These are phyloP conservation scores for Striga asiatica DNA, from an alignment of 257 asterid genomes.

Conservation along the genomic window DNA sequence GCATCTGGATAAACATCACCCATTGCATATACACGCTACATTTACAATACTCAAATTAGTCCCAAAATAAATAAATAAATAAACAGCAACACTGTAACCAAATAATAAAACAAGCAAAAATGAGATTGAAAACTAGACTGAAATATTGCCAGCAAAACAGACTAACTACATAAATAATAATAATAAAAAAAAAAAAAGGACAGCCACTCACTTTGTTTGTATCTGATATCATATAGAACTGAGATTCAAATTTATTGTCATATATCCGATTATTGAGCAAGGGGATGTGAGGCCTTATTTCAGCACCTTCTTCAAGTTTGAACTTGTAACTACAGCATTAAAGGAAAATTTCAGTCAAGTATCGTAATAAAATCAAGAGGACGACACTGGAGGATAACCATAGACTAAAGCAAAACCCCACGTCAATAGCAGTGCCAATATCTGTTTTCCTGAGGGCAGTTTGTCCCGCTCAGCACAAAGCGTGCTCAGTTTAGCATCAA, in stretches of 20 bases:
- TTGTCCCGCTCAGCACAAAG: conserved; percentile 83
- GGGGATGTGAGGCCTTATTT: conserved; percentile 82
- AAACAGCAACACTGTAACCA: conserved; percentile 11
- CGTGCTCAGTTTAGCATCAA: conserved; percentile 65
- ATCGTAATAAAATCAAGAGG: conserved; percentile 1
- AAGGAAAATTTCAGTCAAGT: conserved; percentile 17
- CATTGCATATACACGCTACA: conserved; percentile 78
- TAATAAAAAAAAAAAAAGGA: conserved; percentile 1
- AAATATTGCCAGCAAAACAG: neutral
- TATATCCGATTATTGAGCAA: conserved; percentile 89
- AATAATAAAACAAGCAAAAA: neutral
- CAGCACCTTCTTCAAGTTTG: conserved; percentile 79
- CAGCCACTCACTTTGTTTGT: conserved; percentile 66
- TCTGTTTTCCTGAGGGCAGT: conserved; percentile 89
- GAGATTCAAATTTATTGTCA: conserved; percentile 94
- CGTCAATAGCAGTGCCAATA: conserved; percentile 67
- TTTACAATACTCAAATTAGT: conserved; percentile 16
- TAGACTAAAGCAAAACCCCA: conserved; percentile 29
- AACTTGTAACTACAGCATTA: conserved; percentile 74
- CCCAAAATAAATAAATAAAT: conserved; percentile 10
- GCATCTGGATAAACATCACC: conserved; percentile 92
- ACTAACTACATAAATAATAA: conserved; percentile 2
- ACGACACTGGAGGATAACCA: conserved; percentile 9
- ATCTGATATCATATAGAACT: conserved; percentile 95
- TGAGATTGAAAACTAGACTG: neutral